Evolutionary conservation across 208 protist species (phyloP), one percentile per base, ranked within the genome.

Genomic region (Leishmania mexicana): DNA sequence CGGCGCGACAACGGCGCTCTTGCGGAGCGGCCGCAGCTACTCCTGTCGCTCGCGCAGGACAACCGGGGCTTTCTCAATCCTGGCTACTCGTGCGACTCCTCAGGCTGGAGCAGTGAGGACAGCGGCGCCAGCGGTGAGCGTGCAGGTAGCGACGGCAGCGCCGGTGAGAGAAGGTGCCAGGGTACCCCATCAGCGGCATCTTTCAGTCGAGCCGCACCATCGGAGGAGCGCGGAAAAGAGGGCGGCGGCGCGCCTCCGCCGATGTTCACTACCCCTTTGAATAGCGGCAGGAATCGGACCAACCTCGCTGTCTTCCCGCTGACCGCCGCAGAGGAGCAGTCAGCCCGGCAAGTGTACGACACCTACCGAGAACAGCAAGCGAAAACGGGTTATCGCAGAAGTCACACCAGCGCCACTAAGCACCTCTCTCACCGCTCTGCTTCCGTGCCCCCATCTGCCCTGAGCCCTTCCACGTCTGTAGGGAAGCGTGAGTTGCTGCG

Each of bases 51-150:
- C 42, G 73, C 74, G 6, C 73, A 82, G 19, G 83, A 86, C 49
- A 86, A 71, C 21, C 78, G 83, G 31, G 75, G 83, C 47, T 86
- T 86, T 45, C 67, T 83, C 10, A 80, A 80, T 54, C 78, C 83
- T 1, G 73, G 60, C 51, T 70, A 83, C 57, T 80, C 76, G 64
- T 80, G 47, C 49, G 17, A 62, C 62, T 49, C 64, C 10, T 57
- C 62, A n/a, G 76, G n/a, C 24, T 54, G 3, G 60, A 45, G 38
- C 62, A 79, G 76, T 31, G 62, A 77, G 15, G 49, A 77, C 74
- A 21, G 74, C 74, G 53, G 53, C 65, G 65, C 11, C 7, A 47
- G 70, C 70, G 54, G 42, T 74, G 24, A 13, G 42, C 42, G 42
- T 35, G 70, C 45, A 74, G 40, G 70, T 13, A 40, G 17, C 19